Conservation (phyloP, 2,329 filamentous ascomycete species). For the Fusarium torreyae region DNA sequence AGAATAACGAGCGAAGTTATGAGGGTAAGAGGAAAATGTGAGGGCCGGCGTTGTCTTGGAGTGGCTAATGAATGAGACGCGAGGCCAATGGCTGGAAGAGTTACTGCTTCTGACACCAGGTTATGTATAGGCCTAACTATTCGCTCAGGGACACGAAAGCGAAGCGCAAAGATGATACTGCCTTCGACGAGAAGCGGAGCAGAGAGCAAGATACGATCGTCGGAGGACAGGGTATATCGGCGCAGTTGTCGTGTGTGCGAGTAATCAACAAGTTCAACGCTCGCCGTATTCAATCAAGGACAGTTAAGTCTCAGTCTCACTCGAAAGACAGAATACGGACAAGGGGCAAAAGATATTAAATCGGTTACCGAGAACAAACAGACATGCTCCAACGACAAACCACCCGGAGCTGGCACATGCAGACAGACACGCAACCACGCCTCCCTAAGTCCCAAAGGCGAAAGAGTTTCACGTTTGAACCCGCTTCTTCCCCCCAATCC, state of each 20-base stretch:
- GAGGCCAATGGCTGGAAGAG: neutral
- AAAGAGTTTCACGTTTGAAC: constrained; percentile 45
- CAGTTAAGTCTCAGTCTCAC: constrained; percentile 31
- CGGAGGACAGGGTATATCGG: constrained; percentile 10
- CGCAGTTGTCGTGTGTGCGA: constrained; percentile 11
- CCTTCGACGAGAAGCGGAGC: constrained; percentile 4
- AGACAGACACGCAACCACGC: constrained; percentile 38
- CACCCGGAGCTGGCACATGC: constrained; percentile 24
- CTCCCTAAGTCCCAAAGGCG: constrained; percentile 31
- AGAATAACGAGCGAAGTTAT: neutral
- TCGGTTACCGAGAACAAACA: constrained; percentile 23
- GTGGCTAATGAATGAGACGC: neutral
- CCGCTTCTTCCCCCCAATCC: constrained; percentile 49
- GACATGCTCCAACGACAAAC: constrained; percentile 13
- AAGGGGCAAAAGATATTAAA: constrained; percentile 39
- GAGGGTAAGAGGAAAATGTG: neutral
- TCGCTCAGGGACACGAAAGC: constrained; percentile 5
- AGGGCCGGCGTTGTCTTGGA: constrained; percentile 3
- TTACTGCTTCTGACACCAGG: constrained; percentile 6
- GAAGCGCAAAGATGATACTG: neutral
- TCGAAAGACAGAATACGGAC: constrained; percentile 11
- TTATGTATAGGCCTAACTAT: constrained; percentile 1
- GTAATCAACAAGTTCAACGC: constrained; percentile 13
- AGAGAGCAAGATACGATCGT: constrained; percentile 4
- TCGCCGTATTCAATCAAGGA: constrained; percentile 20